Conservation (phyloP, 108 stramenopile species). For the Cyclotella baltica region DNA sequence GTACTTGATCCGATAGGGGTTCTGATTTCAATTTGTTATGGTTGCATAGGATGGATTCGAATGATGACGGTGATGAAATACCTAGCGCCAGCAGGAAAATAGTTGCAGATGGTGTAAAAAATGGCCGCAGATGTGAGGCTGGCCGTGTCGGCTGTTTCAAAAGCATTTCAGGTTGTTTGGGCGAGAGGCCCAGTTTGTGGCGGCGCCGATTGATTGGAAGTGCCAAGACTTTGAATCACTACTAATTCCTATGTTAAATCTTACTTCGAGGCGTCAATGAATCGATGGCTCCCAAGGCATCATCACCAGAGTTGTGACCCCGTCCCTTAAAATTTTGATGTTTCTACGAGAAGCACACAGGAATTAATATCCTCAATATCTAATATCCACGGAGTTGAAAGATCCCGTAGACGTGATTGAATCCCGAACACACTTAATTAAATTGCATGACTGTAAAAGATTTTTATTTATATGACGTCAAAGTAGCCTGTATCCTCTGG, state of each 20-base stretch:
- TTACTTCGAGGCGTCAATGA: background rate
- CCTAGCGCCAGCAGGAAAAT: too few species aligned
- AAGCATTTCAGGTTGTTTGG: background rate
- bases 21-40: too few species aligned
- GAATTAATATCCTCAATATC: background rate
- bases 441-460: too few species aligned
- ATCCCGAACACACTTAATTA: too few species aligned
- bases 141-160: background rate
- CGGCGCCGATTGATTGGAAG: background rate
- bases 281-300: slow-evolving; percentile 9
- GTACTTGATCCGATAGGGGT: too few species aligned
- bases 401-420: too few species aligned
- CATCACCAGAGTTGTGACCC: background rate
- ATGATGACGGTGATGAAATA: too few species aligned
- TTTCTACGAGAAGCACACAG: background rate
- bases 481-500: too few species aligned
- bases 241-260: background rate
- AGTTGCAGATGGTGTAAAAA: too few species aligned
- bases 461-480: too few species aligned
- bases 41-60: too few species aligned
- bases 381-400: background rate
- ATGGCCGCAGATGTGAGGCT: background rate
- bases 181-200: background rate
- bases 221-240: background rate
- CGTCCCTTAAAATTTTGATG: background rate